Evolutionary conservation across 2,329 filamentous ascomycete genomes (phyloP).

Genomic region (Amauroascus niger): DNA sequence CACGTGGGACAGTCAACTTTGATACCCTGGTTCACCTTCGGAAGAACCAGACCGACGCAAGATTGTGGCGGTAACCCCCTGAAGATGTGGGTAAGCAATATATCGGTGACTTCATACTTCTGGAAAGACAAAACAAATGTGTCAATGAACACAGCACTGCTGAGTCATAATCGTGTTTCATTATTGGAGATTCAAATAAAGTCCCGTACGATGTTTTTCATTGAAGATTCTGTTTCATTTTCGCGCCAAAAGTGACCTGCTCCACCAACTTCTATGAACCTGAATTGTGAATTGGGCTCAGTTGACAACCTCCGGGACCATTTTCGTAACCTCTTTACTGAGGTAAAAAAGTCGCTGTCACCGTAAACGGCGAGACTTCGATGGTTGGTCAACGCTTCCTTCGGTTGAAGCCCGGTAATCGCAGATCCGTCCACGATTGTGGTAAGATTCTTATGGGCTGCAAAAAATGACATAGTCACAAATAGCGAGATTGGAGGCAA

Average conservation of each 20-base stretch:
- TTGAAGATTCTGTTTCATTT: slow-evolving; percentile 37
- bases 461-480: slow-evolving; percentile 50
- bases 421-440: slow-evolving; percentile 24
- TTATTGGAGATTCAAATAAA: too few species aligned
- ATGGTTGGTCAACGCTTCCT: slow-evolving; percentile 47
- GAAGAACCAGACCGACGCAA: not conserved
- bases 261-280: slow-evolving; percentile 40
- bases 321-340: slow-evolving; percentile 51
- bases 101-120: not conserved
- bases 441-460: slow-evolving; percentile 20
- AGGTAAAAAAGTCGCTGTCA: slow-evolving; percentile 63
- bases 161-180: too few species aligned
- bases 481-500: slow-evolving; percentile 47
- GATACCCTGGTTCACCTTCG: slow-evolving; percentile 5
- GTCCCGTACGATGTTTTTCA: slow-evolving; percentile 32
- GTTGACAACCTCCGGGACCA: slow-evolving; percentile 53
- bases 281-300: slow-evolving; percentile 39
- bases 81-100: not conserved
- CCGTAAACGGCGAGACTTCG: slow-evolving; percentile 65
- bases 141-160: slow-evolving; percentile 5
- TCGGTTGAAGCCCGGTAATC: slow-evolving; percentile 36
- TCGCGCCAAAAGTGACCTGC: slow-evolving; percentile 59
- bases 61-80: not conserved
- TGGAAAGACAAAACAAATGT: not conserved
- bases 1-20: not conserved